Evolutionary conservation across 352 stramenopile species (phyloP).

Genomic region (Aphanomyces cochlioides): DNA sequence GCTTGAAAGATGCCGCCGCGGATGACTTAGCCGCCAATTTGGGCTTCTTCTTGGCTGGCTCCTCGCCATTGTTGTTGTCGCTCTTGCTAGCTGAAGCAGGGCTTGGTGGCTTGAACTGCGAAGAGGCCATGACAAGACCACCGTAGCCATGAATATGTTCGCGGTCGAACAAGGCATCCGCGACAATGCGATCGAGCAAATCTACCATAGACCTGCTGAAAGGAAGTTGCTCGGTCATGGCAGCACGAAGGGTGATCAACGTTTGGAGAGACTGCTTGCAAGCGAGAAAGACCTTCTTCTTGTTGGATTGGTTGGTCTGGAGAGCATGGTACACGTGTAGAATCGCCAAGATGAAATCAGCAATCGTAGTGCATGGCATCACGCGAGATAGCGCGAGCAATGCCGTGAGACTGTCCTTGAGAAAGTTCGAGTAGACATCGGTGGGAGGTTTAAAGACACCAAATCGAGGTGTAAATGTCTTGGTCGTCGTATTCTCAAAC

Average conservation of each 20-base stretch:
- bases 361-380: conserved; percentile 33
- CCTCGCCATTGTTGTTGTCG: not conserved
- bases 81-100: not conserved
- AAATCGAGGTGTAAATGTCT: conserved; percentile 46
- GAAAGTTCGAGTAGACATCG: conserved; percentile 70
- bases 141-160: conserved; percentile 74
- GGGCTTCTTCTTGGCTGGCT: conserved; percentile 22
- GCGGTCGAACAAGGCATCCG: conserved; percentile 69
- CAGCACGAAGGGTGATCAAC: conserved; percentile 32
- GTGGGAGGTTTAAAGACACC: conserved; percentile 75
- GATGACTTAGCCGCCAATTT: not conserved
- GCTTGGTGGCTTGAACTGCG: not conserved
- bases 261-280: conserved; percentile 73
- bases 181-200: conserved; percentile 55
- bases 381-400: conserved; percentile 29
- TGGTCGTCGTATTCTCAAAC: conserved; percentile 4
- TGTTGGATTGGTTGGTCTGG: conserved; percentile 81
- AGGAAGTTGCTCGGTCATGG: not conserved
- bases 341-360: conserved; percentile 48
- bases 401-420: conserved; percentile 50
- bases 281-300: conserved; percentile 82
- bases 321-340: conserved; percentile 73
- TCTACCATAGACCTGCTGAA: conserved; percentile 12
- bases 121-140: not conserved
- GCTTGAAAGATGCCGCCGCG: not conserved